Percentiles rank a stretch among this genome's conserved stretches.
phyloP scores from a whole-genome alignment of 495 filamentous ascomycete species.

The Xylaria intraflava region DNA sequence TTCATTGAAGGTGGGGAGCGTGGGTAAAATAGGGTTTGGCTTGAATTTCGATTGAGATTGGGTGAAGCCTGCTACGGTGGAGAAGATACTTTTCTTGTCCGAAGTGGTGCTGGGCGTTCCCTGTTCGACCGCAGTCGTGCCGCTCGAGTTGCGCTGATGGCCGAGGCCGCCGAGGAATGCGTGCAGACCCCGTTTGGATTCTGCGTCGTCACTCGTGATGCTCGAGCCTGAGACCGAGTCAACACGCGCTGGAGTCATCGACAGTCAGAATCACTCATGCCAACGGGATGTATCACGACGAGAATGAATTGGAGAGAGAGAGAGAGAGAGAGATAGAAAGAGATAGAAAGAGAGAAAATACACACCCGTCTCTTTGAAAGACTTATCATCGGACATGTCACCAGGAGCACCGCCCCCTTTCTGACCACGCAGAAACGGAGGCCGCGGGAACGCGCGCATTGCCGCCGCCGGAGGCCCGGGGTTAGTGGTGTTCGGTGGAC shows the following conservation, averaged over 20 bases:
- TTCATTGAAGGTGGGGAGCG: conserved; percentile 13
- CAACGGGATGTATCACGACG: neutral
- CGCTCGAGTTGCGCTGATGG: conserved; percentile 16
- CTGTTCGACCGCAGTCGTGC: conserved; percentile 4
- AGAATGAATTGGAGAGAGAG: neutral
- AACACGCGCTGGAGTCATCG: conserved; percentile 13
- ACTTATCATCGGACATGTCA: conserved; percentile 2
- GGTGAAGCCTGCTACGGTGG: conserved; percentile 2
- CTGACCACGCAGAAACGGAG: conserved; percentile 10
- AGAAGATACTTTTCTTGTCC: conserved; percentile 17
- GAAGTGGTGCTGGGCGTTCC: conserved; percentile 3
- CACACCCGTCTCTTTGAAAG: conserved; percentile 17
- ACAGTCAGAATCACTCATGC: neutral
- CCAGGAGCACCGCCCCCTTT: neutral
- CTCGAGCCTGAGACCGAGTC: conserved; percentile 21
- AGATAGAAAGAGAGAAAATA: neutral
- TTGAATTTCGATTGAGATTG: conserved; percentile 20
- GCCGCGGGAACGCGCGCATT: conserved; percentile 13
- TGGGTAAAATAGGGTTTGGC: conserved; percentile 9
- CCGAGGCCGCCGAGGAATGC: conserved; percentile 15
- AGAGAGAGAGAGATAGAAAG: no score
- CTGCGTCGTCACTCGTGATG: conserved; percentile 15
- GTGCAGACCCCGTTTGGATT: conserved; percentile 11
- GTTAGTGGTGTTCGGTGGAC: conserved; percentile 19
- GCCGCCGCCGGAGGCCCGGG: conserved; percentile 35